phyloP scores from a whole-genome alignment of 495 filamentous ascomycete genomes.

The Diplogelasinospora grovesii region DNA sequence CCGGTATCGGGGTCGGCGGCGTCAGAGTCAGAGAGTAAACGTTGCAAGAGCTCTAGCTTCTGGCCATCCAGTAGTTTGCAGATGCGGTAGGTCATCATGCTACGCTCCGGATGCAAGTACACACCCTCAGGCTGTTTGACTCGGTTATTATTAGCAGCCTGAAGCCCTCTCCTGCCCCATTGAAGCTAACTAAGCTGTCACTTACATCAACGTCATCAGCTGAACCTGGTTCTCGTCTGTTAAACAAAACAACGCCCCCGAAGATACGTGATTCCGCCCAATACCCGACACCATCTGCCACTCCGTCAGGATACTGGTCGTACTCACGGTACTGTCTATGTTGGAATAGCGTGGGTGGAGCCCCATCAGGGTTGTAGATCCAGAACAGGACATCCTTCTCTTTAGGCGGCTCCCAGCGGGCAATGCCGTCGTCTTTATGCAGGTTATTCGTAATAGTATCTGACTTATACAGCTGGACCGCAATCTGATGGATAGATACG shows the following conservation, averaged over 20 bases:
- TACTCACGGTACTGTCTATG: constrained; percentile 16
- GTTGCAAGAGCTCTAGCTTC: constrained; percentile 7
- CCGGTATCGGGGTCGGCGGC: too few species aligned
- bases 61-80: constrained; percentile 14
- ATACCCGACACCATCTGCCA: constrained; percentile 28
- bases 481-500: constrained; percentile 24
- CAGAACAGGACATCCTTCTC: background rate
- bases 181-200: too few species aligned
- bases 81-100: constrained; percentile 11
- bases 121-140: too few species aligned
- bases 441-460: constrained; percentile 5
- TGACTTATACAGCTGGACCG: constrained; percentile 15
- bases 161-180: too few species aligned
- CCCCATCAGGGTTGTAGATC: background rate
- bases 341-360: constrained; percentile 17
- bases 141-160: too few species aligned
- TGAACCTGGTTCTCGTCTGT: constrained; percentile 3
- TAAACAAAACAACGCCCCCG: constrained; percentile 26
- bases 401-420: constrained; percentile 1
- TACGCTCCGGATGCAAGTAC: constrained; percentile 14
- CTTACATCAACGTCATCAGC: too few species aligned
- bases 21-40: constrained; percentile 10
- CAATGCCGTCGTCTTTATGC: constrained; percentile 5
- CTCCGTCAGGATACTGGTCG: constrained; percentile 22
- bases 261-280: constrained; percentile 28